These are phyloP conservation scores for Solanum virginianum DNA, from an alignment of 257 asterid genomes.

Conservation along the genomic window DNA sequence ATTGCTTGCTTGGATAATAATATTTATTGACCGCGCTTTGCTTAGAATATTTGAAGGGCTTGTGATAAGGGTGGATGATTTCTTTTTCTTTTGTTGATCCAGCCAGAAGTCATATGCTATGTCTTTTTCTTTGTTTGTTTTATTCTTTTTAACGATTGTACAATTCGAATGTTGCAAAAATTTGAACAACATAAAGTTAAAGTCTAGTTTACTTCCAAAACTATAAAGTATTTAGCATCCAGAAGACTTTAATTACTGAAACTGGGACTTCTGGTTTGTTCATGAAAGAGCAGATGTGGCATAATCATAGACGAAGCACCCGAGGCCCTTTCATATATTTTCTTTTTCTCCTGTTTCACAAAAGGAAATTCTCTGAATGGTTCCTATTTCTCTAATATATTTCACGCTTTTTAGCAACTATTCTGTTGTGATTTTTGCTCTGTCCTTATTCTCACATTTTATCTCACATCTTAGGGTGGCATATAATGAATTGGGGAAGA, in stretches of 20 bases:
- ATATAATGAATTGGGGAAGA: conserved; percentile 59
- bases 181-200: background rate
- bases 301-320: background rate
- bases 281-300: background rate
- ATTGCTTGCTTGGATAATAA: background rate
- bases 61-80: background rate
- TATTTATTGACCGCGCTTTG: background rate
- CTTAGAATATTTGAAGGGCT: background rate
- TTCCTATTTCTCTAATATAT: background rate
- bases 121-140: background rate
- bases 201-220: background rate
- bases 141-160: background rate
- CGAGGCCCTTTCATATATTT: background rate
- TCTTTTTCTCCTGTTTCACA: background rate
- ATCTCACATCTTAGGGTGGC: conserved; percentile 27
- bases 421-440: background rate
- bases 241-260: background rate
- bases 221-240: background rate
- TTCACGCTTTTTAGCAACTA: background rate
- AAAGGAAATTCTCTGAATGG: conserved; percentile 17
- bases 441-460: conserved; percentile 16
- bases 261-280: background rate
- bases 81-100: background rate
- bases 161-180: background rate
- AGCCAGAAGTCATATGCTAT: background rate